Conservation (phyloP, 495 filamentous ascomycete species). For the Daldinia concentrica region DNA sequence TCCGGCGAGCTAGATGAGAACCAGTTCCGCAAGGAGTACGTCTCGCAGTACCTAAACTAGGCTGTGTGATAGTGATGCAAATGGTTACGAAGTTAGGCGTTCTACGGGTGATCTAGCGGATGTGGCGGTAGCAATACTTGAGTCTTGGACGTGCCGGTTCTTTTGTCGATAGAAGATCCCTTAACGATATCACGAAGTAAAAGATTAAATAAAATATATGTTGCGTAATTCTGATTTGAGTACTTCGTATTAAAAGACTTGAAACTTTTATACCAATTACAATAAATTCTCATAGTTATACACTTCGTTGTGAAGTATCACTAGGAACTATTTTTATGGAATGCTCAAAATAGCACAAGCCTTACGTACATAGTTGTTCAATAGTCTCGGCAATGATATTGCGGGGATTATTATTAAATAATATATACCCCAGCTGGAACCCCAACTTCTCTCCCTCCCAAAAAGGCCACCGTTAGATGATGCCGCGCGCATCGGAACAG, state of each 20-base stretch:
- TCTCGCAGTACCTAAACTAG: slow-evolving; percentile 54
- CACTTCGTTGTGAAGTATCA: neutral
- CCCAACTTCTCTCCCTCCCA: slow-evolving; percentile 13
- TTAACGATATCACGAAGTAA: slow-evolving; percentile 14
- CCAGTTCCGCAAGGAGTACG: slow-evolving; percentile 77
- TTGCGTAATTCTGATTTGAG: neutral
- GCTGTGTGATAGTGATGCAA: neutral
- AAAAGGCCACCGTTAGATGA: slow-evolving; percentile 10
- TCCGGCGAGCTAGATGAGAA: slow-evolving; percentile 81
- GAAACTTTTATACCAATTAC: no score
- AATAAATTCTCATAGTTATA: neutral
- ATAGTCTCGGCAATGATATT: slow-evolving; percentile 3
- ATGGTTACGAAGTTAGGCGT: slow-evolving; percentile 7
- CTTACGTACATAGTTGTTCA: neutral
- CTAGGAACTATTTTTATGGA: neutral
- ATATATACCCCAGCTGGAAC: slow-evolving; percentile 19
- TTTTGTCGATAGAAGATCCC: slow-evolving; percentile 24
- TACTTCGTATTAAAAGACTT: neutral
- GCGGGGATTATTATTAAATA: slow-evolving; percentile 19
- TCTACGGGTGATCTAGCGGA: slow-evolving; percentile 22
- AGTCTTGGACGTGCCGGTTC: slow-evolving; percentile 6
- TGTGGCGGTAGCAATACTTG: slow-evolving; percentile 29
- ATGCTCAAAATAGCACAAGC: neutral
- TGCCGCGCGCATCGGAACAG: slow-evolving; percentile 6
- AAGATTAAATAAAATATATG: slow-evolving; percentile 4